Base-by-base conservation (phyloP, 805 yeast genomes). In the Wickerhamomyces mucosus region DNA sequence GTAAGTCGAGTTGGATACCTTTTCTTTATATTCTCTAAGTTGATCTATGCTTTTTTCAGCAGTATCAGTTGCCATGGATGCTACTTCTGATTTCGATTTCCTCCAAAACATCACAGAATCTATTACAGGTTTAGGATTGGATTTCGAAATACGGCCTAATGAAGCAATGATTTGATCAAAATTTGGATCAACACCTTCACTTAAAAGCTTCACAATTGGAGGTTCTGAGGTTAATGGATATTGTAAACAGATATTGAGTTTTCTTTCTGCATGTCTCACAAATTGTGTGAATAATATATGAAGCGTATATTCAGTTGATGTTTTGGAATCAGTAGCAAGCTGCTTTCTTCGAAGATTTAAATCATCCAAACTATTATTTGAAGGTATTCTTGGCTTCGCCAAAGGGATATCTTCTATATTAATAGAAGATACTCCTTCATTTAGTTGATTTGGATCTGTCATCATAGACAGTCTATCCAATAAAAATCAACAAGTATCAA, bases 61-160 rank as follows among this genome's bases (percentile, higher is more conserved):
- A 25, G 66, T 67, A 14, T 72, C 64, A 4, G 75, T 67, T 1
- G 80, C 75, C 55, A 69, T 61, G 18, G 73, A 71, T 3, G 94
- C 84, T 4, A 81, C 78, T 45, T 89, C 97, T 11, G 94, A 77
- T 54, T 92, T 92, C 2, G 89, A 75, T 52, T 89, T 84, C 38
- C 97, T 69, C 99, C 99, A 92, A 51, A 83, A 88, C 97, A 92
- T 88, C 37, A 92, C 95, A 6, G 95, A 85, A 54, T 92, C 99
- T 21, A 94, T 86, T 2, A 92, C 96, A 0, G 96, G 95, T 49
- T 85, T 88, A 0, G 97, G 96, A 42, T 85, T 83, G 17, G 78
- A 67, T 35, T 85, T 69, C 2, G 98, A 94, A 23, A 92, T 83
- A 51, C 83, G 83, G 7, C 98, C 98, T 34, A 92, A 59, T 0